Evolutionary conservation across 306 rosid species (phyloP).

Genomic region (Crataegus laevigata): DNA sequence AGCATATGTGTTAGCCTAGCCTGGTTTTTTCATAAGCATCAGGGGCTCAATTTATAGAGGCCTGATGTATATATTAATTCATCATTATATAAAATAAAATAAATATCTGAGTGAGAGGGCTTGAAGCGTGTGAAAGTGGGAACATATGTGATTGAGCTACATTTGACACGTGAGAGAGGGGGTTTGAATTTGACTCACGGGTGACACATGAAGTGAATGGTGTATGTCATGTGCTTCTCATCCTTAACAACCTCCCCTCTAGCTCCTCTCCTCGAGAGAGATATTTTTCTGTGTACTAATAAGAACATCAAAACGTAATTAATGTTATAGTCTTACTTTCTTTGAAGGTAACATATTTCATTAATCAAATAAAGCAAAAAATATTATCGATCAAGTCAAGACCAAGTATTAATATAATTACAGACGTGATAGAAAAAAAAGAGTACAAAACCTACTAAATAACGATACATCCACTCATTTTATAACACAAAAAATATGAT

Average conservation of each 20-base stretch:
- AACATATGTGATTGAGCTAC: conserved; percentile 4
- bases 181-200: conserved; percentile 22
- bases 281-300: background rate
- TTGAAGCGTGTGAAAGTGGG: background rate
- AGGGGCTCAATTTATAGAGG: background rate
- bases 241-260: conserved; percentile 4
- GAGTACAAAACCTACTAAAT: no score
- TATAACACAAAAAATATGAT: no score
- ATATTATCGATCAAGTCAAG: no score
- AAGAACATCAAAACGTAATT: no score
- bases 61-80: no score
- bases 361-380: no score
- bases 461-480: no score
- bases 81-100: background rate
- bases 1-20: background rate
- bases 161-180: conserved; percentile 2
- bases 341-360: no score
- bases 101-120: background rate
- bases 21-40: background rate
- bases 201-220: background rate
- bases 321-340: no score
- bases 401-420: no score
- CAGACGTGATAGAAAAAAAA: no score
- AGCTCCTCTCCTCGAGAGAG: background rate
- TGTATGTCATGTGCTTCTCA: background rate